Base-by-base conservation (phyloP, 2,329 filamentous ascomycete genomes). In the Nigrospora osmanthi region DNA sequence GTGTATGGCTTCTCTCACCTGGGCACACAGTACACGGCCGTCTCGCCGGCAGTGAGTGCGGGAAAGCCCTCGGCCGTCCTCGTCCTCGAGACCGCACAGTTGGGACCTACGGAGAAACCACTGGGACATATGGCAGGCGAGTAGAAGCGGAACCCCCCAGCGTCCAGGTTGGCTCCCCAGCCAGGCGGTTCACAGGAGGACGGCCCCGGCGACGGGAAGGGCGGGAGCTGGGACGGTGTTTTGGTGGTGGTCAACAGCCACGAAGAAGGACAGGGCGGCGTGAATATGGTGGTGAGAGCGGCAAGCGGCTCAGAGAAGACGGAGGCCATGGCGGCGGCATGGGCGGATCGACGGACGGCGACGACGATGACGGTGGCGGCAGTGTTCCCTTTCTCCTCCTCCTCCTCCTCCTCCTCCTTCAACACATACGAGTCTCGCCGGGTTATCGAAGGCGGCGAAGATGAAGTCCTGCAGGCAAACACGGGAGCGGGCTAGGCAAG, bases 211-310 rank as follows among this genome's bases (percentile, higher is more conserved):
- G 58, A 61, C 12, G 57, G 63, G 36, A 62, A 68, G 0, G 58
- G 43, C 6, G 64, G 67, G 43, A 59, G 63, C 49, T 69, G 65
- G 3, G 66, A 70, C 1, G 62, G 65, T 34, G 60, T 43, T 49
- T 62, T 61, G 23, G 60, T 62, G 1, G 59, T 61, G 2, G 65
- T 67, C 23, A 69, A 40, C n/a, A 69, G 56, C 66, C 66, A 70
- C 11, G 60, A 58, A 11, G 56, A 64, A 32, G 60, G 39, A 48
- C 68, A 70, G 5, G 65, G 60, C 7, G 64, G 66, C 19, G 55
- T 63, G 52, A 70, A 70, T 37, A 70, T 50, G 38, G 65, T 65
- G 17, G 66, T 68, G 40, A 70, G 60, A 12, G 65, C 59, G 33
- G 63, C 62, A 34, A 70, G 57, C 43, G 58, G 57, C 40, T 51